Conservation (phyloP, 257 asterid genomes). For the Buddleja alternifolia region DNA sequence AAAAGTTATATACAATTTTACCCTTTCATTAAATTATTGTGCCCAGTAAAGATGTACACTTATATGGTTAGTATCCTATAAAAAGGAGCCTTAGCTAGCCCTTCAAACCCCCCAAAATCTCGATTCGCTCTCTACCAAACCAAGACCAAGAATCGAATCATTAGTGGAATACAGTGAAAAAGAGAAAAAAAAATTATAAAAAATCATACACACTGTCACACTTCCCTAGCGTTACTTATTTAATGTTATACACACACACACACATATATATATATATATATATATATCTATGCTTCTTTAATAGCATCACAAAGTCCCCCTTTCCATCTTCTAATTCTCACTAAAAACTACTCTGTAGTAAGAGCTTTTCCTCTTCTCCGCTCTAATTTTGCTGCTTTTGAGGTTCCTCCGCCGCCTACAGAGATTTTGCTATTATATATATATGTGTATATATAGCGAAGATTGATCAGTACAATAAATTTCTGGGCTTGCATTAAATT, state of each 20-base stretch:
- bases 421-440: slow-evolving; percentile 19
- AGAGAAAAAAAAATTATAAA: neutral
- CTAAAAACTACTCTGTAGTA: neutral
- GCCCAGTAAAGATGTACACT: neutral
- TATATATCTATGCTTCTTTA: slow-evolving; percentile 28
- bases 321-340: slow-evolving; percentile 23
- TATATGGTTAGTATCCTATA: neutral
- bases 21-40: too few relatives aligned
- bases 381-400: slow-evolving; percentile 35
- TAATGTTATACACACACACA: too few relatives aligned
- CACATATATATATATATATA: too few relatives aligned
- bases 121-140: slow-evolving; percentile 31
- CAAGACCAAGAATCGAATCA: slow-evolving; percentile 35
- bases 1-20: too few relatives aligned
- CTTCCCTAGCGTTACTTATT: neutral
- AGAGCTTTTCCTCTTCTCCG: neutral
- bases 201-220: slow-evolving; percentile 32
- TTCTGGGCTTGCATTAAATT: slow-evolving; percentile 34
- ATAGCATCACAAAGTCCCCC: slow-evolving; percentile 42
- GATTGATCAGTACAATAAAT: slow-evolving; percentile 26
- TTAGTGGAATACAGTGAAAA: slow-evolving; percentile 31
- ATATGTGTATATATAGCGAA: too few relatives aligned
- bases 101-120: slow-evolving; percentile 14
- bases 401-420: slow-evolving; percentile 42
- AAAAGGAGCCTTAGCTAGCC: slow-evolving; percentile 18